A percentile compares a stretch with the other conserved stretches of the same genome.
Conservation (phyloP, 768 basidiomycete species). For the Mycena sanguinolenta region DNA sequence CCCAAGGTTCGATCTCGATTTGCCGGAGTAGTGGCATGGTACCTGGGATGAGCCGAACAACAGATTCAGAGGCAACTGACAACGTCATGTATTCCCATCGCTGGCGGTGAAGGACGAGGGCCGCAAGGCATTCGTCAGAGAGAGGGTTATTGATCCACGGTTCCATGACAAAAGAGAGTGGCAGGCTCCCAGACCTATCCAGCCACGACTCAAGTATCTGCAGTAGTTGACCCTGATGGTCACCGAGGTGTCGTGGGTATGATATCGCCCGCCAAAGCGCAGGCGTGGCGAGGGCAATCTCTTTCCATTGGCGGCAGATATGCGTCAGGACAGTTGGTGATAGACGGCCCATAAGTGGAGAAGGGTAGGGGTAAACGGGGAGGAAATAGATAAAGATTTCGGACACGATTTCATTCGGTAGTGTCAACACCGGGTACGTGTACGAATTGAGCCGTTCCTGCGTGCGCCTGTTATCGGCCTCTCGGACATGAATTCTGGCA, state of each 20-base stretch:
- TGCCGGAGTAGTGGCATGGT: conserved; percentile 6
- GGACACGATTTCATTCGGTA: conserved; percentile 21
- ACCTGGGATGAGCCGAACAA: neutral
- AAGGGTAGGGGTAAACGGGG: neutral
- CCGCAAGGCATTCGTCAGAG: neutral
- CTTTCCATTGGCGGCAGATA: conserved; percentile 13
- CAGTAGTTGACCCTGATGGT: neutral
- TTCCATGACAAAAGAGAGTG: neutral
- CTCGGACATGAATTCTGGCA: neutral
- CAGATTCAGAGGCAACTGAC: neutral
- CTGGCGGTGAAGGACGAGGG: neutral
- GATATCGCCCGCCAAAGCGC: conserved; percentile 14
- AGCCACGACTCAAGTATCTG: neutral
- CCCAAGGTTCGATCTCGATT: neutral
- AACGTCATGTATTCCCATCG: conserved; percentile 18
- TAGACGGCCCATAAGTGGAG: neutral
- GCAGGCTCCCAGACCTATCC: neutral
- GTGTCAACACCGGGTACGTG: conserved; percentile 10
- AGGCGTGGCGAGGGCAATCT: neutral
- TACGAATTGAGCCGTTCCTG: conserved; percentile 8
- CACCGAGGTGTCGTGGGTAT: too few relatives aligned
- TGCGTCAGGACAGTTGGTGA: neutral
- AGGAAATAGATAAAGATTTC: conserved; percentile 12
- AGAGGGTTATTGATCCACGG: neutral
- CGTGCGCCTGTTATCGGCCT: neutral